These are phyloP conservation scores for Daedalea quercina DNA, from an alignment of 768 basidiomycete genomes.

Conservation along the genomic window DNA sequence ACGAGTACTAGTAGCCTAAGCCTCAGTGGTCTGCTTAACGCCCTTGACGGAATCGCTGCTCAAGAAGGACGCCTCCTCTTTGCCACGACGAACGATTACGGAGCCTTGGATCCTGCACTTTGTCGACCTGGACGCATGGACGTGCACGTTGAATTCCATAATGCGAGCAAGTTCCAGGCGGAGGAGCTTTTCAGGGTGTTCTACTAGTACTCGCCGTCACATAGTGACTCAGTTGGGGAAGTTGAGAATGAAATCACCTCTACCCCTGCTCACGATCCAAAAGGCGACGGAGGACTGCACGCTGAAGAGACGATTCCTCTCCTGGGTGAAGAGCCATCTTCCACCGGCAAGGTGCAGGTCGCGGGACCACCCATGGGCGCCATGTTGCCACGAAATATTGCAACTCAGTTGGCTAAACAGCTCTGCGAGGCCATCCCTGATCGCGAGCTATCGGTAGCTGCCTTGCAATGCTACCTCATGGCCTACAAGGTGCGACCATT, in stretches of 20 bases:
- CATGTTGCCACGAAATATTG: conserved; percentile 23
- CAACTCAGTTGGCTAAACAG: conserved; percentile 41
- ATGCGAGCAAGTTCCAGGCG: conserved; percentile 67
- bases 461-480: conserved; percentile 60
- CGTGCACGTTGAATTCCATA: conserved; percentile 67
- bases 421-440: conserved; percentile 51
- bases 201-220: conserved; percentile 55
- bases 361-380: background rate
- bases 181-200: conserved; percentile 61
- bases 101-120: conserved; percentile 64
- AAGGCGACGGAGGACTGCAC: background rate
- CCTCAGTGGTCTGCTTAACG: conserved; percentile 70
- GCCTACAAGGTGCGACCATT: conserved; percentile 55
- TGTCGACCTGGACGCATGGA: conserved; percentile 79
- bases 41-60: conserved; percentile 71
- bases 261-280: background rate
- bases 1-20: conserved; percentile 43
- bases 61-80: conserved; percentile 80
- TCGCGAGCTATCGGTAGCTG: conserved; percentile 30
- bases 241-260: background rate
- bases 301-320: background rate
- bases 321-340: background rate
- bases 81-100: conserved; percentile 73
- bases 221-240: background rate
- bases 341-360: background rate